phyloP scores from a whole-genome alignment of 2,329 filamentous ascomycete genomes.

The Tolypocladium pustulatum region DNA sequence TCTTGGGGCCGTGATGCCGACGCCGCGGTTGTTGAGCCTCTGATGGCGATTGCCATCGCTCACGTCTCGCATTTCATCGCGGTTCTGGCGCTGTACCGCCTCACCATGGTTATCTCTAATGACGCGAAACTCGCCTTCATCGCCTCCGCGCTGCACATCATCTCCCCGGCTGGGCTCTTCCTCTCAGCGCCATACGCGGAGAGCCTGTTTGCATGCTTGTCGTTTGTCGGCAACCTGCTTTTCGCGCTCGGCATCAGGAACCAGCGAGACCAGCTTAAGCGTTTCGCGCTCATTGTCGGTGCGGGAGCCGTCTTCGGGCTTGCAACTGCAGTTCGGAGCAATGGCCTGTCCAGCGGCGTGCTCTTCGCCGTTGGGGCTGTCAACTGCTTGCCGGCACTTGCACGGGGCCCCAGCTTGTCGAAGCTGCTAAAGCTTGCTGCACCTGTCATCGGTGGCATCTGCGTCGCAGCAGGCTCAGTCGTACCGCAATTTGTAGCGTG shows the following conservation, averaged over 20 bases:
- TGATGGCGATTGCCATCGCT: conserved; percentile 56
- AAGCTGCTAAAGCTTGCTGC: conserved; percentile 42
- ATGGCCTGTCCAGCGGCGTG: conserved; percentile 74
- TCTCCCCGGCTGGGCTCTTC: conserved; percentile 84
- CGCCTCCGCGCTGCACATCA: conserved; percentile 63
- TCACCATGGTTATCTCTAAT: conserved; percentile 48
- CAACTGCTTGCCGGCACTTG: conserved; percentile 18
- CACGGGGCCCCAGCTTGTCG: conserved; percentile 16
- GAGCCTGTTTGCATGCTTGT: conserved; percentile 65
- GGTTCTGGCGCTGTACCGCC: conserved; percentile 58
- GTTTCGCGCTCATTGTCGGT: conserved; percentile 43
- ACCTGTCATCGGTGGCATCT: conserved; percentile 54
- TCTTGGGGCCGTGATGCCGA: conserved; percentile 10
- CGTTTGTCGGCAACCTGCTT: conserved; percentile 61
- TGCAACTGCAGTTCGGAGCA: conserved; percentile 68
- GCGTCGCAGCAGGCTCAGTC: conserved; percentile 56
- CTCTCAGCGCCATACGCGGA: conserved; percentile 81
- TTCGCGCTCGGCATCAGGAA: conserved; percentile 43
- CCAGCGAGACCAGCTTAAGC: conserved; percentile 12
- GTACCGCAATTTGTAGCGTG: conserved; percentile 71
- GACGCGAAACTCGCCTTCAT: conserved; percentile 50
- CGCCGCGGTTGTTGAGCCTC: conserved; percentile 22
- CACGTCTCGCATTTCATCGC: conserved; percentile 69
- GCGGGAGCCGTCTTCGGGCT: conserved; percentile 62
- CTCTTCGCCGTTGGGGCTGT: conserved; percentile 58